Conservation (phyloP, 495 filamentous ascomycete species). For the Chaetomium fimeti region DNA sequence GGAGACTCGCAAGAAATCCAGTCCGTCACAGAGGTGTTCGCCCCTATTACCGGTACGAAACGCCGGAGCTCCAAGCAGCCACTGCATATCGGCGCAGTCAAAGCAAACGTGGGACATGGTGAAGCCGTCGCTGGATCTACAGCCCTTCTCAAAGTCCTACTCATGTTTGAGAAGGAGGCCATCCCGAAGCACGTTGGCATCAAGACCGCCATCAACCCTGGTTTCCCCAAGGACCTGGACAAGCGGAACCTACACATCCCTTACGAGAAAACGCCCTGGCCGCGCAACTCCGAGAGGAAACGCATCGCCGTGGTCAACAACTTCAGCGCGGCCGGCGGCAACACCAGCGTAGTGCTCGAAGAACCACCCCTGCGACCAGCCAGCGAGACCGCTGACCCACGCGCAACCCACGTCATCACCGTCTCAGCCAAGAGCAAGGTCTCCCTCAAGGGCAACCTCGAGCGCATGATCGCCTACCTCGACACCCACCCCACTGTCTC, state of each 20-base stretch:
- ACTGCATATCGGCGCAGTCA: constrained; percentile 80
- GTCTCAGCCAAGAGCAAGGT: constrained; percentile 60
- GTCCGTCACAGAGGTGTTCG: constrained; percentile 78
- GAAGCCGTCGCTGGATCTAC: constrained; percentile 85
- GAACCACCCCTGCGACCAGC: constrained; percentile 45
- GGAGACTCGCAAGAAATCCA: constrained; percentile 78
- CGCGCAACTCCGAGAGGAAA: constrained; percentile 45
- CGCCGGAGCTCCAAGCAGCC: constrained; percentile 62
- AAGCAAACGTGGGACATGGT: constrained; percentile 86
- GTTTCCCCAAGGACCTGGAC: constrained; percentile 70
- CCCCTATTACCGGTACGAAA: constrained; percentile 51
- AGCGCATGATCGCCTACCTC: constrained; percentile 53
- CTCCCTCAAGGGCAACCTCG: constrained; percentile 53
- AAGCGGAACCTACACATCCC: constrained; percentile 71
- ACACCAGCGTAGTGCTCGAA: constrained; percentile 63
- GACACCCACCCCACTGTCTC: constrained; percentile 52
- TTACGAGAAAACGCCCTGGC: constrained; percentile 60
- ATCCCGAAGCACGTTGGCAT: constrained; percentile 87
- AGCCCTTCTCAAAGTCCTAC: constrained; percentile 75
- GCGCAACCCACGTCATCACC: constrained; percentile 54
- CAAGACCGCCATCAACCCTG: constrained; percentile 73
- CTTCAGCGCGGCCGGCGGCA: constrained; percentile 67
- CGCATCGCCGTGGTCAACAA: constrained; percentile 61
- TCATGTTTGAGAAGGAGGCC: constrained; percentile 80
- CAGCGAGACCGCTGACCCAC: constrained; percentile 43